Percentiles rank a stretch among this genome's conserved stretches.
Evolutionary conservation across 2,329 filamentous ascomycete genomes (phyloP).

Genomic region (Myotisia sp.): DNA sequence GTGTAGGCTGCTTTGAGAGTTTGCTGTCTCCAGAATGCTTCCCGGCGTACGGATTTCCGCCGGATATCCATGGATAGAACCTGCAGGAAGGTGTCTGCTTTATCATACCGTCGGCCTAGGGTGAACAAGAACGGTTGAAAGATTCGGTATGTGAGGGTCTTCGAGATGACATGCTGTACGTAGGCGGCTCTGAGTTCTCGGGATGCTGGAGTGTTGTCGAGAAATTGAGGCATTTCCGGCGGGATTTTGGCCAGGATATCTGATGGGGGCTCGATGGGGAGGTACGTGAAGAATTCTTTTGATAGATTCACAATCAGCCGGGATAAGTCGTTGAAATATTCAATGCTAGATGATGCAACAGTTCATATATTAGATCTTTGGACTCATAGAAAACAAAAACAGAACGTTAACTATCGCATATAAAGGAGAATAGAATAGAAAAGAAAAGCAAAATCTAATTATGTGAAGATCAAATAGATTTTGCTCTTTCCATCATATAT

Average conservation of each 20-base stretch:
- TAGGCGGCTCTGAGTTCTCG: conserved; percentile 41
- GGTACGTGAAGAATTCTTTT: conserved; percentile 38
- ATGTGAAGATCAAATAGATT: conserved; percentile 10
- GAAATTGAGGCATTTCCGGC: conserved; percentile 39
- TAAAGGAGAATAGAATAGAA: conserved; percentile 10
- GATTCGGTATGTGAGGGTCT: conserved; percentile 41
- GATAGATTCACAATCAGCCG: conserved; percentile 39
- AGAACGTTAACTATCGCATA: conserved; percentile 9
- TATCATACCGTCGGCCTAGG: conserved; percentile 39
- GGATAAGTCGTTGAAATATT: conserved; percentile 39
- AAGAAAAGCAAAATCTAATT: conserved; percentile 5
- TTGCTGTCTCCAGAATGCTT: conserved; percentile 45
- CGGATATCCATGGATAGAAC: conserved; percentile 43
- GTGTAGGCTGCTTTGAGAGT: conserved; percentile 45
- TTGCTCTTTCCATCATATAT: conserved; percentile 7
- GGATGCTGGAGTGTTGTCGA: conserved; percentile 39
- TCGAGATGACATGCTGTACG: conserved; percentile 42
- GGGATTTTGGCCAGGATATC: conserved; percentile 40
- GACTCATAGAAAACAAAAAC: conserved; percentile 13
- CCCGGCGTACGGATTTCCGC: conserved; percentile 41
- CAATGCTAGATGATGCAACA: conserved; percentile 31
- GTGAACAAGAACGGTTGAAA: conserved; percentile 47
- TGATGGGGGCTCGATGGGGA: conserved; percentile 37
- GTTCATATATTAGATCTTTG: conserved; percentile 8
- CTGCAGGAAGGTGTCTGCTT: conserved; percentile 42